A percentile compares a stretch with the other conserved stretches of the same genome.
phyloP scores from a whole-genome alignment of 768 basidiomycete genomes.

The Pleurotus salmoneostramineus region DNA sequence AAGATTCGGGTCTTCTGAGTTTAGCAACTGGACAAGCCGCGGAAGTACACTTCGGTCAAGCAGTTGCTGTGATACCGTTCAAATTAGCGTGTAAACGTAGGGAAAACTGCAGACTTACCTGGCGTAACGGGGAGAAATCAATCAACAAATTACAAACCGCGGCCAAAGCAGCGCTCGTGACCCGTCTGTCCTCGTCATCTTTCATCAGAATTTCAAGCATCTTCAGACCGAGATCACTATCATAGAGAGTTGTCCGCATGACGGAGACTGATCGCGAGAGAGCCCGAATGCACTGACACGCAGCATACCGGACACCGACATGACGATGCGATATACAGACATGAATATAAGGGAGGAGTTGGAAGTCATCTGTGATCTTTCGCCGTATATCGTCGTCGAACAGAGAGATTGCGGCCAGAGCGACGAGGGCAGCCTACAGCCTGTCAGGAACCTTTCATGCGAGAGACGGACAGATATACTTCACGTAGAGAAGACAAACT shows the following conservation, averaged over 20 bases:
- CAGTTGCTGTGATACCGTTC: conserved; percentile 42
- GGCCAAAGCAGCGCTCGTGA: conserved; percentile 65
- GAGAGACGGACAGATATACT: conserved; percentile 29
- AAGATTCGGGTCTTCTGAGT: conserved; percentile 49
- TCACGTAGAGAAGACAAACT: conserved; percentile 57
- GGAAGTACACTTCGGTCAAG: conserved; percentile 66
- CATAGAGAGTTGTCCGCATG: conserved; percentile 79
- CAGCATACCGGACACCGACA: conserved; percentile 78
- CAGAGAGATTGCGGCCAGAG: conserved; percentile 69
- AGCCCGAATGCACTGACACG: conserved; percentile 82
- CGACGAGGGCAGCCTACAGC: conserved; percentile 64
- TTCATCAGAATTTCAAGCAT: conserved; percentile 52
- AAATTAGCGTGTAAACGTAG: not conserved
- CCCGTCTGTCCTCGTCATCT: conserved; percentile 63
- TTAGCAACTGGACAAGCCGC: conserved; percentile 56
- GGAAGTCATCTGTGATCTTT: conserved; percentile 55
- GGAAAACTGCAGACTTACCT: conserved; percentile 38
- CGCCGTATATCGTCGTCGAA: conserved; percentile 72
- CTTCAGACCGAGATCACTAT: conserved; percentile 72
- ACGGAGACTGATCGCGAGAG: conserved; percentile 78
- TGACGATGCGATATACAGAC: conserved; percentile 55
- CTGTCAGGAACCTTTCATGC: not conserved
- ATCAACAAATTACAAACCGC: conserved; percentile 84
- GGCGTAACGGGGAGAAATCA: conserved; percentile 78
- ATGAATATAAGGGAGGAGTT: conserved; percentile 45